Base-by-base conservation (phyloP, 352 stramenopile genomes). In the Phytophthora pistaciae region DNA sequence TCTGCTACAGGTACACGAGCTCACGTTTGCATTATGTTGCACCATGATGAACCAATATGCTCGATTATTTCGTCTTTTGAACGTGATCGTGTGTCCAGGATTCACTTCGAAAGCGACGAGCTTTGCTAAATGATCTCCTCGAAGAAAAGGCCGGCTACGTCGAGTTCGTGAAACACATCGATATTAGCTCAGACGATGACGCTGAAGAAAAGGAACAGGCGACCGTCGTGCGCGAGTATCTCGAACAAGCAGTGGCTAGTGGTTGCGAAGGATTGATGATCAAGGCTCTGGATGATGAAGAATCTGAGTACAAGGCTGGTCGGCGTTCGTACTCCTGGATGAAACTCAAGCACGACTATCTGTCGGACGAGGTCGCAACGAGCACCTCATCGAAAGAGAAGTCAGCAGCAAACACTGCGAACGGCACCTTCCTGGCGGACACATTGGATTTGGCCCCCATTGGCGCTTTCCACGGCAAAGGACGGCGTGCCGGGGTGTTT, bases 401-500 rank as follows among this genome's bases (percentile, higher is more conserved):
- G 16, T 36, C 55, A 13, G 31, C 46, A 29, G 40, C 59, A n/a
- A 66, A 27, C 1, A 64, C 21, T 40, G 70, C 72, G 20, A 83
- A 79, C 20, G 85, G 87, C 14, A 79, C 75, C 7, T 96, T 94
- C 60, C 74, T 96, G 5, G 83, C 85, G 4, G 88, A 96, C 60
- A 93, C 97, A 18, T 86, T 99, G 23, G 98, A 99, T 81, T 84
- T 99, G 33, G 98, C 99, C n/a, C 97, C 97, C 1, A 93, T 99
- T 56, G 98, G 96, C 2, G 98, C 96, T 5, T 99, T 98, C 78
- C 91, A 98, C 65, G 98, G 98, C 38, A 93, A 95, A 75, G 92
- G 97, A 1, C 98, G 98, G 57, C 89, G 97, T 31, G 96, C 94
- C 7, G 97, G 98, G 10, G 88, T 95, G 18, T 99, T 98, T 82